Evolutionary conservation across 1,139 yeast genomes (phyloP).

Genomic region (Casaregolazyma suthepensis): DNA sequence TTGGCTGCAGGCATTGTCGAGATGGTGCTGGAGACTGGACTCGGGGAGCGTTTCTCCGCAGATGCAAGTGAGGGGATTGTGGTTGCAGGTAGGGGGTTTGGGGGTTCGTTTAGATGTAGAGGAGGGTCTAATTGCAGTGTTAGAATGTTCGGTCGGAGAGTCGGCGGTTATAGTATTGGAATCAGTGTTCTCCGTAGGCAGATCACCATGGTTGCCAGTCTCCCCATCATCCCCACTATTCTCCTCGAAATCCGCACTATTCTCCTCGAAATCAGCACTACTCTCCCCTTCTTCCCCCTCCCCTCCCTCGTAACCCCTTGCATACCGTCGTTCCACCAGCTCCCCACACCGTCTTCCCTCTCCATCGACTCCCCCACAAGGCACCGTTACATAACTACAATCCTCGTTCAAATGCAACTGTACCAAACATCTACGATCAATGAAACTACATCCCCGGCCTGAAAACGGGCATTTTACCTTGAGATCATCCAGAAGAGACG

Average conservation of each 20-base stretch:
- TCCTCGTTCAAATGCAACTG: conserved; percentile 45
- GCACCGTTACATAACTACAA: conserved; percentile 49
- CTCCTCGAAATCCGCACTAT: too few species aligned
- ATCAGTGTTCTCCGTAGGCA: too few species aligned
- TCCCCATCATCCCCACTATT: too few species aligned
- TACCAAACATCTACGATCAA: conserved; percentile 55
- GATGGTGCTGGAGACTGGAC: conserved; percentile 16
- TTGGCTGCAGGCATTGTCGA: conserved; percentile 15
- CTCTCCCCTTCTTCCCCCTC: neutral
- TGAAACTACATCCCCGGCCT: conserved; percentile 53
- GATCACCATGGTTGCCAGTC: neutral
- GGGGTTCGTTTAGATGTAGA: too few species aligned
- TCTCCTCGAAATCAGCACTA: too few species aligned
- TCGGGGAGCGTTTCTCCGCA: conserved; percentile 19
- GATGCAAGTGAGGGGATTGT: conserved; percentile 15
- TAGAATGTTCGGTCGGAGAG: too few species aligned
- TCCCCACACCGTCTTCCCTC: conserved; percentile 12
- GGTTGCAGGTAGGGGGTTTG: conserved; percentile 11
- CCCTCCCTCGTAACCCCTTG: neutral
- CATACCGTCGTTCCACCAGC: conserved; percentile 20
- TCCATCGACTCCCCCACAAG: conserved; percentile 27
- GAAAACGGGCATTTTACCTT: conserved; percentile 50
- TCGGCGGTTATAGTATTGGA: too few species aligned
- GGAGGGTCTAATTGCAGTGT: too few species aligned
- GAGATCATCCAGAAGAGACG: conserved; percentile 59